A percentile compares a stretch with the other conserved stretches of the same genome.
phyloP scores from a whole-genome alignment of 371 early-diverging fungal genomes.

The Mortierella sp. region DNA sequence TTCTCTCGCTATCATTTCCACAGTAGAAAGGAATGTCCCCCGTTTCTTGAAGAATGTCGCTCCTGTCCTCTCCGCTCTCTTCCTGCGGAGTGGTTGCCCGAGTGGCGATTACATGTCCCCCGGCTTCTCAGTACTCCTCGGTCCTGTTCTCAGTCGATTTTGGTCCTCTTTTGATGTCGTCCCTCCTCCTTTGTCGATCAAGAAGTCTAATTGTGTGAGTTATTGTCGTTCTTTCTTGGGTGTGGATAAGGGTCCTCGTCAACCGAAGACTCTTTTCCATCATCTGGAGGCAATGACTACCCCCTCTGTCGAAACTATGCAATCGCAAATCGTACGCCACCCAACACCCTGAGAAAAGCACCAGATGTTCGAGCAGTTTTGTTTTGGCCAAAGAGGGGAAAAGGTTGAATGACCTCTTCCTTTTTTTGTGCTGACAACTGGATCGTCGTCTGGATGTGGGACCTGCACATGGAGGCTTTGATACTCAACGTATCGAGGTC shows the following conservation, averaged over 20 bases:
- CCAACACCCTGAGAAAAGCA: constrained; percentile 26
- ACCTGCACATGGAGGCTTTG: constrained; percentile 31
- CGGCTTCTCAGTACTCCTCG: background rate
- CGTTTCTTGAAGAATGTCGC: constrained; percentile 23
- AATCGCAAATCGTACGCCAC: constrained; percentile 14
- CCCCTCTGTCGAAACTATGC: constrained; percentile 8
- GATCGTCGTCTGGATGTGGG: constrained; percentile 50
- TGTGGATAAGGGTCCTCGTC: constrained; percentile 46
- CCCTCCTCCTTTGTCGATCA: background rate
- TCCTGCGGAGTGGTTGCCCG: background rate
- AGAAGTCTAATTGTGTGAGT: constrained; percentile 33
- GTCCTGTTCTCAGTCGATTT: background rate
- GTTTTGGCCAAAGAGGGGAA: background rate
- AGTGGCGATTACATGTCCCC: background rate
- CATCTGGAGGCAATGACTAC: constrained; percentile 45
- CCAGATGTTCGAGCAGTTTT: constrained; percentile 34
- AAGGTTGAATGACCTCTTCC: background rate
- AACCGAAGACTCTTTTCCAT: constrained; percentile 47
- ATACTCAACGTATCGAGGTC: constrained; percentile 55
- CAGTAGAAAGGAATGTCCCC: background rate
- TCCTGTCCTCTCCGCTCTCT: background rate
- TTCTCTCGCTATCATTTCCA: background rate
- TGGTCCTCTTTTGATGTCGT: background rate
- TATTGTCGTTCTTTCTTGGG: constrained; percentile 45
- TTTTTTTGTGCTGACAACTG: constrained; percentile 18